Percentiles rank a stretch among this genome's conserved stretches.
phyloP scores from a whole-genome alignment of 2,329 filamentous ascomycete genomes.

The Colletotrichum sp. region DNA sequence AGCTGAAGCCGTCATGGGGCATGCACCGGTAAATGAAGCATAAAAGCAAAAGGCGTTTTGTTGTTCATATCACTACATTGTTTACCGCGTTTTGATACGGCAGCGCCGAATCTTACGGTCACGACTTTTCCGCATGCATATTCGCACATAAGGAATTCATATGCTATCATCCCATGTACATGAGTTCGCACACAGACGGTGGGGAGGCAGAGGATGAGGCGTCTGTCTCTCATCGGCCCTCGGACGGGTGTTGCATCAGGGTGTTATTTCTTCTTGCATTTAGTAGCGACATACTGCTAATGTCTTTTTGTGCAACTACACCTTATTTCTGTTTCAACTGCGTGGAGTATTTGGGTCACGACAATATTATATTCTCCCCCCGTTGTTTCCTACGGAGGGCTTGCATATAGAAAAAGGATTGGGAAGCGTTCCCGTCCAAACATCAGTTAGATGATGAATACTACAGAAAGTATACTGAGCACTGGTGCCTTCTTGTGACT shows the following conservation, averaged over 20 bases:
- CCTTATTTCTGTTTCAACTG: conserved; percentile 12
- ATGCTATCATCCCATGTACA: conserved; percentile 8
- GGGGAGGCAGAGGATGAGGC: not conserved
- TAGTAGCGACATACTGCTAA: conserved; percentile 21
- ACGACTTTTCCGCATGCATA: conserved; percentile 13
- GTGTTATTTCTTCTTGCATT: conserved; percentile 20
- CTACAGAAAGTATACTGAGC: conserved; percentile 6
- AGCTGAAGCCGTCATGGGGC: conserved; percentile 64
- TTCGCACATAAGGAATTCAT: conserved; percentile 6
- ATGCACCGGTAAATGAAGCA: conserved; percentile 47
- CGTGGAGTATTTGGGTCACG: conserved; percentile 22
- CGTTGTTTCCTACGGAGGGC: not conserved
- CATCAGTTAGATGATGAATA: conserved; percentile 19
- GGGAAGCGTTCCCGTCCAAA: not conserved
- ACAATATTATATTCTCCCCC: conserved; percentile 10
- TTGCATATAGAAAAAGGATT: conserved; percentile 17
- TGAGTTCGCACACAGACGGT: conserved; percentile 1
- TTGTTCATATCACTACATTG: conserved; percentile 21
- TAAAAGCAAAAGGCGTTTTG: not conserved
- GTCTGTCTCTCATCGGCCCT: not conserved
- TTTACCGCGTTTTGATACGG: conserved; percentile 16
- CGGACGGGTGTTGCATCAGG: not conserved
- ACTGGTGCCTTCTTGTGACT: not conserved
- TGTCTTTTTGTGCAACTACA: conserved; percentile 18
- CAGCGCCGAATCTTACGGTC: conserved; percentile 19